phyloP scores from a whole-genome alignment of 2,329 filamentous ascomycete genomes.

The Aureobasidium leucospermi region DNA sequence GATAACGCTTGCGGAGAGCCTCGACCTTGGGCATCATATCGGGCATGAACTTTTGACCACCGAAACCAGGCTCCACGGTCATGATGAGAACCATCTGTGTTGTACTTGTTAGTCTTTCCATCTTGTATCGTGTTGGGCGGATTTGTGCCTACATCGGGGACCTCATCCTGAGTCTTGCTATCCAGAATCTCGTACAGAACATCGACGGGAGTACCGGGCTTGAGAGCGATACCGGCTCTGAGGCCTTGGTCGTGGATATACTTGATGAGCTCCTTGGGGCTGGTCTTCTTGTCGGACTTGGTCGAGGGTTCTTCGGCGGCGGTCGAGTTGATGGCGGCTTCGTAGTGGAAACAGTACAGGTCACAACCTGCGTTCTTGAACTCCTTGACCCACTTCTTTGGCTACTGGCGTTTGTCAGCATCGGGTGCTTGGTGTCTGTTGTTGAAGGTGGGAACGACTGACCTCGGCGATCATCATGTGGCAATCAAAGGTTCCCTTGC shows the following conservation, averaged over 20 bases:
- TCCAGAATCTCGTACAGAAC: constrained; percentile 89
- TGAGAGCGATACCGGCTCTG: constrained; percentile 90
- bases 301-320: constrained; percentile 73
- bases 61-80: constrained; percentile 96
- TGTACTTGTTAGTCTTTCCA: background rate
- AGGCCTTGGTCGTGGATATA: constrained; percentile 87
- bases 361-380: constrained; percentile 93
- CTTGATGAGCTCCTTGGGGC: constrained; percentile 73
- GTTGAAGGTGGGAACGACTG: background rate
- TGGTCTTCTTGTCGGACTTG: constrained; percentile 64
- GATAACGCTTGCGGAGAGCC: constrained; percentile 75
- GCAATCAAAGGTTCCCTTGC: constrained; percentile 93
- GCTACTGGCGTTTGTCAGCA: constrained; percentile 44
- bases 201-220: constrained; percentile 83
- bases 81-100: constrained; percentile 92
- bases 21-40: constrained; percentile 90
- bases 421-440: background rate
- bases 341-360: constrained; percentile 99
- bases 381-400: constrained; percentile 95
- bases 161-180: constrained; percentile 61
- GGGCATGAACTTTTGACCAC: constrained; percentile 97
- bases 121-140: background rate
- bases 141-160: constrained; percentile 64
- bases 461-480: constrained; percentile 99
- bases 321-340: constrained; percentile 77